Percentiles rank a stretch among this genome's conserved stretches.
Evolutionary conservation across 805 yeast genomes (phyloP).

Genomic region (Metschnikowia bowlesiae): DNA sequence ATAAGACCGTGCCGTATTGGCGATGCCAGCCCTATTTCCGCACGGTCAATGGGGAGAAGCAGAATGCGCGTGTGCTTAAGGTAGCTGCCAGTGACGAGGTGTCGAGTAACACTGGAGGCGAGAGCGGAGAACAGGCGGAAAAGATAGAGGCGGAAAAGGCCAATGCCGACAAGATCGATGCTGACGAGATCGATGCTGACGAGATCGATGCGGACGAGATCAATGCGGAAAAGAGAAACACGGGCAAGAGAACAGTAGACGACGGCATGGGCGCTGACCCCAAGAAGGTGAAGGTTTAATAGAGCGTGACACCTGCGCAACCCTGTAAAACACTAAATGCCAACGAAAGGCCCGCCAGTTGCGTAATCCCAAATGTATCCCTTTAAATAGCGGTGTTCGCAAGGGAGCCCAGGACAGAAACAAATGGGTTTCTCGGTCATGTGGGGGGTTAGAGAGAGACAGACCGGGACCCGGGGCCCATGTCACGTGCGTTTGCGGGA

Average conservation of each 20-base stretch:
- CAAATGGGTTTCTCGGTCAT: too few species aligned
- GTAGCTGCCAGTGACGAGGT: slow-evolving; percentile 31
- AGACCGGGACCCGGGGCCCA: neutral
- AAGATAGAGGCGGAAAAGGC: neutral
- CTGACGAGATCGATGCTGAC: too few species aligned
- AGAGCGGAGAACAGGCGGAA: neutral
- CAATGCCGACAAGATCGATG: too few species aligned
- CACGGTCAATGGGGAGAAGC: slow-evolving; percentile 70
- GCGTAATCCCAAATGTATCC: too few species aligned
- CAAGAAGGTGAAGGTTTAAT: slow-evolving; percentile 1
- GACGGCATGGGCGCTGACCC: neutral
- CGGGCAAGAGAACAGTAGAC: slow-evolving; percentile 2
- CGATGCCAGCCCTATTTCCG: slow-evolving; percentile 94
- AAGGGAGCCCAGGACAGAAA: too few species aligned
- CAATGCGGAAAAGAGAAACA: neutral
- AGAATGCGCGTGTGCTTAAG: slow-evolving; percentile 33
- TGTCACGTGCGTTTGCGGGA: slow-evolving; percentile 1
- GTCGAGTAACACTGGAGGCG: slow-evolving; percentile 9
- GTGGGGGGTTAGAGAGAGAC: too few species aligned
- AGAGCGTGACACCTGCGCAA: neutral
- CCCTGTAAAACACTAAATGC: too few species aligned
- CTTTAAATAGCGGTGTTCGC: neutral
- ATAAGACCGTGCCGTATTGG: slow-evolving; percentile 87
- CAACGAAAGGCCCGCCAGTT: too few species aligned
- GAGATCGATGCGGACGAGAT: too few species aligned